Percentiles rank a stretch among this genome's conserved stretches.
Conservation (phyloP, 106 monocot species). For the Alisma plantagoaquatica region DNA sequence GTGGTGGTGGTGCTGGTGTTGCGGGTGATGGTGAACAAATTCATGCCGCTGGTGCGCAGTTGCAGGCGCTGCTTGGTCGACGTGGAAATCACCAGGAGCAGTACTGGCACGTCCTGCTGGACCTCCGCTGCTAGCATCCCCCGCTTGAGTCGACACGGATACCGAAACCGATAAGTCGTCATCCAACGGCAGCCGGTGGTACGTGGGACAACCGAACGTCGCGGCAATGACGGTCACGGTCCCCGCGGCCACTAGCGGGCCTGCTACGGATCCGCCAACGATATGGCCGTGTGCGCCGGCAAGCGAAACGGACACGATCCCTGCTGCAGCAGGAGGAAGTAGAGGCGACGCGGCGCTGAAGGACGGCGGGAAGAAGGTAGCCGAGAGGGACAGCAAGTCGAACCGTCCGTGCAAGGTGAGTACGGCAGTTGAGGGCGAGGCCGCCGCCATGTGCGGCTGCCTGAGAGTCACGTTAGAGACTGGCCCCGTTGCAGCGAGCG, state of each 20-base stretch:
- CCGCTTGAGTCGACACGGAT: too few relatives aligned
- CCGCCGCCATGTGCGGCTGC: constrained; percentile 13
- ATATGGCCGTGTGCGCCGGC: constrained; percentile 65
- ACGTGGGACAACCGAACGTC: constrained; percentile 37
- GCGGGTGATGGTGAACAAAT: not conserved
- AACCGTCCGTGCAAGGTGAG: constrained; percentile 46
- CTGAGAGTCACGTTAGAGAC: constrained; percentile 53
- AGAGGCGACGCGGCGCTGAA: too few relatives aligned
- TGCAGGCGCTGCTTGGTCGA: too few relatives aligned
- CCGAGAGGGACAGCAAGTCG: constrained; percentile 63
- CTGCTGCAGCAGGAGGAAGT: constrained; percentile 1
- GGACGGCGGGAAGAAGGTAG: constrained; percentile 42
- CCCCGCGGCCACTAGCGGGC: constrained; percentile 46
- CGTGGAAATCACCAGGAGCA: too few relatives aligned
- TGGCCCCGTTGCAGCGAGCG: constrained; percentile 42
- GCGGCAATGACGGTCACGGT: constrained; percentile 48
- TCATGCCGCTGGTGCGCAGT: too few relatives aligned
- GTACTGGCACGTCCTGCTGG: not conserved
- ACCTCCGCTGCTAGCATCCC: not conserved
- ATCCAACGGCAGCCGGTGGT: constrained; percentile 45
- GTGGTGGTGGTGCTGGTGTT: not conserved
- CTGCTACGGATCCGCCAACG: constrained; percentile 45
- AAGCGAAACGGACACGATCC: constrained; percentile 35
- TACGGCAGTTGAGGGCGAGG: not conserved
- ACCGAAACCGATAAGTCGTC: constrained; percentile 25